Base-by-base conservation (phyloP, 2,329 filamentous ascomycete genomes). In the Pseudogymnoascus sp. region DNA sequence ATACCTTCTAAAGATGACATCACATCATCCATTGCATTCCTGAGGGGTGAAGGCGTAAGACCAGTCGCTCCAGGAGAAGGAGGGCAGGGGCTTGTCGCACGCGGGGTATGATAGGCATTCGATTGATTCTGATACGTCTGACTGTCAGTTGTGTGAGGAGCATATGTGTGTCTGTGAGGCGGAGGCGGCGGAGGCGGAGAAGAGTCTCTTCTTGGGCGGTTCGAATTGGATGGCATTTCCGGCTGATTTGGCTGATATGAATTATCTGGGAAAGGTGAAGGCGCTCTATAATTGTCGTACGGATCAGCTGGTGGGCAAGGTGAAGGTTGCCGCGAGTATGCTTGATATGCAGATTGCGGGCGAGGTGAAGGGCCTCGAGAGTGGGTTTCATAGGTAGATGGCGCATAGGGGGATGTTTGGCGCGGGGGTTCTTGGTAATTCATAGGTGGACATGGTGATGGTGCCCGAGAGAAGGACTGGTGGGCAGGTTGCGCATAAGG, bases 1-100 rank as follows among this genome's bases (percentile, higher is more conserved):
- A 99, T 90, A 64, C 93, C 92, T 71, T 96, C 88, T 45, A 99
- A 77, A 62, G 95, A 96, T 67, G 95, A 91, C 86, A 97, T 97
- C 3, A 99, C 93, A 74, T 96, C 93, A 71, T 97, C 93, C 92
- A 99, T 99, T 1, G 95, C 95, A 74, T 93, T 91, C 64, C 95
- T 84, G 2, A 99, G 78, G 0, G 95, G 95, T 2, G 95, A 97
- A 1, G 95, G 95, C 0, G 95, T 99, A 73, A 90, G 79, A 1
- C 86, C 86, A 49, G 81, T 84, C 40, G 79, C 78, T 52, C 81
- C 84, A 1, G 89, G 86, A 4, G 91, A 92, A 3, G 85, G 85
- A 2, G 87, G 88, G 37, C 79, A 80, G 0, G 88, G 88, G 1
- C 89, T 90, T 5, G 80, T 79, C 66, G 75, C 81, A 65, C 83